Evolutionary conservation across 257 asterid genomes (phyloP), one percentile per base, ranked within the genome.

Genomic region (Henckelia pumila): DNA sequence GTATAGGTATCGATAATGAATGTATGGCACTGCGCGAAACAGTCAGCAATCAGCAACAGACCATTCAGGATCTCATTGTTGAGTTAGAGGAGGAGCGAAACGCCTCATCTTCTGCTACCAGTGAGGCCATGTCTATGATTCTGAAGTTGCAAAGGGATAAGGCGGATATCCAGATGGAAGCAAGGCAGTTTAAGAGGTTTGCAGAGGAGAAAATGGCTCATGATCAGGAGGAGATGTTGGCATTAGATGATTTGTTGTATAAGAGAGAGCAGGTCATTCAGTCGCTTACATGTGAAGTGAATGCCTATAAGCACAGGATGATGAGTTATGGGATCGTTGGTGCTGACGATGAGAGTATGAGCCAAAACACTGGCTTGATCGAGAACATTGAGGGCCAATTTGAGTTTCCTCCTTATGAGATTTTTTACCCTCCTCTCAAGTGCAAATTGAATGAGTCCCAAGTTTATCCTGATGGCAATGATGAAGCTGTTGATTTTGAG

Each of bases 21-120:
- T 87, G 96, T 70, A 76, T 66, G 50, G 92, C 87, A 5, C 79
- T 93, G 28, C 93, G 96, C 19, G 96, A 93, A 77, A 88, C 79
- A 79, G 96, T 93, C 49, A 29, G 79, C 70, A 84, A 56, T 74
- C 97, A 90, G 82, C 99, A 90, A 76, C 74, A 79, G 71, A 79
- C 78, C 13, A 85, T 93, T 78, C 87, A 84, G 71, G 92, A 81
- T 57, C 89, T 93, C 60, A 71, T 84, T 33, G 52, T 73, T 19
- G 99, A 93, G 81, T 75, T 93, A 84, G 99, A 93, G 67, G 97
- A 90, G 81, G 99, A 93, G 84, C 85, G 99, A 82, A 91, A 84
- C 40, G 99, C 97, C 1, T 76, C 97, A 7, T 82, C 95, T 7
- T 88, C 97, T 7, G 97, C 99, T 76, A 96, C 99, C 67, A 90